These are phyloP conservation scores for Sporothrix inflata DNA, from an alignment of 2,329 filamentous ascomycete species.

Conservation along the genomic window DNA sequence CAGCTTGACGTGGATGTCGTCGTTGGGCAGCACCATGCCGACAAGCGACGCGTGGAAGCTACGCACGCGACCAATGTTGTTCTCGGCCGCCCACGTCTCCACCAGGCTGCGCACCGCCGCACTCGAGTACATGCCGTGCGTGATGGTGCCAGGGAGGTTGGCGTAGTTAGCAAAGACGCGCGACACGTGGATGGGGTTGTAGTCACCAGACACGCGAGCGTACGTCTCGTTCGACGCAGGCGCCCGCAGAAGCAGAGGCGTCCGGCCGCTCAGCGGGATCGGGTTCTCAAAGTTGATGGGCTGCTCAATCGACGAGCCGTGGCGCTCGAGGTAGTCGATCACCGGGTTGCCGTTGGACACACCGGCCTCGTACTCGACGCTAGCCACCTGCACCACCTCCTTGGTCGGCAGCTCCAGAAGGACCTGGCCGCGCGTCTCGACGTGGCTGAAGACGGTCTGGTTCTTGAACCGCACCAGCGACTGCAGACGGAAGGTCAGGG, in stretches of 20 bases:
- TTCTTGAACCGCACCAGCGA: constrained; percentile 94
- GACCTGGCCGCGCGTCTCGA: constrained; percentile 90
- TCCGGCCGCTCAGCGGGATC: constrained; percentile 92
- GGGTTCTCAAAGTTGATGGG: constrained; percentile 96
- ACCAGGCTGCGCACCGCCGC: constrained; percentile 93
- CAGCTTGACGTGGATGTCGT: constrained; percentile 90
- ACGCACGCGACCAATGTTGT: constrained; percentile 94
- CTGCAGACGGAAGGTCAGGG: constrained; percentile 92
- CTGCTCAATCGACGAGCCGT: constrained; percentile 91
- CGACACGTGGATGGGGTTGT: constrained; percentile 98
- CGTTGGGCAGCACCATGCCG: constrained; percentile 98
- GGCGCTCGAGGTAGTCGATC: constrained; percentile 90
- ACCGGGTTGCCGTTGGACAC: constrained; percentile 94
- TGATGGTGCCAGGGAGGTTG: constrained; percentile 94
- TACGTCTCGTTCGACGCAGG: constrained; percentile 98
- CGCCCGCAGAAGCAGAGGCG: constrained; percentile 82
- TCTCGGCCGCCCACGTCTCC: constrained; percentile 98
- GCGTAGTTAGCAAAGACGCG: constrained; percentile 96
- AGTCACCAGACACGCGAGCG: constrained; percentile 95
- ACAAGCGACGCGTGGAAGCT: constrained; percentile 96
- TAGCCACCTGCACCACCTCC: constrained; percentile 96
- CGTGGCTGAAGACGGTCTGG: constrained; percentile 84
- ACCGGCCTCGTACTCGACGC: constrained; percentile 91
- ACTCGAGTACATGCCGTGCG: constrained; percentile 99
- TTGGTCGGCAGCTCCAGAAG: constrained; percentile 93